Conservation (phyloP, 192 early-diverging fungal genomes). For the Coemansia biformis region DNA sequence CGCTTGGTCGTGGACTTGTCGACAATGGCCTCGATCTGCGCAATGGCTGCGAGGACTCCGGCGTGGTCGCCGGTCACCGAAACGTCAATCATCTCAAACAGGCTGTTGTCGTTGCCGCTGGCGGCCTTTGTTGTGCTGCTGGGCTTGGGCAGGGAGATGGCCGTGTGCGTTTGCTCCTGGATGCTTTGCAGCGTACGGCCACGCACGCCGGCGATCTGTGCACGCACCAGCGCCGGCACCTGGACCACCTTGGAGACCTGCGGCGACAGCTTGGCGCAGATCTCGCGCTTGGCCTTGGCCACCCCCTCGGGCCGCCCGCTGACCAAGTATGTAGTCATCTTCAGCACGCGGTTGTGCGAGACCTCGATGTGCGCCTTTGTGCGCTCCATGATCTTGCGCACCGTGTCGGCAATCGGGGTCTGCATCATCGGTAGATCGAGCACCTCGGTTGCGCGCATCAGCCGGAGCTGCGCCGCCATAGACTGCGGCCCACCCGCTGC, state of each 20-base stretch:
- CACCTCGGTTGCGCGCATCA: constrained; percentile 54
- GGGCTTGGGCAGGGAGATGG: constrained; percentile 61
- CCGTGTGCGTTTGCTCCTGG: constrained; percentile 65
- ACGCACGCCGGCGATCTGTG: constrained; percentile 76
- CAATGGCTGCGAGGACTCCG: constrained; percentile 77
- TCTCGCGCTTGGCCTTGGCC: constrained; percentile 69
- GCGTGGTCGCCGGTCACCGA: constrained; percentile 79
- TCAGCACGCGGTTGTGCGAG: constrained; percentile 65
- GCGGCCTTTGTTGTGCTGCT: constrained; percentile 12
- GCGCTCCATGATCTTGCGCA: constrained; percentile 57
- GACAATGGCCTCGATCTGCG: constrained; percentile 77
- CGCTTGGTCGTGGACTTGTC: constrained; percentile 69
- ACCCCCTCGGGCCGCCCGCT: constrained; percentile 76
- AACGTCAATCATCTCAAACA: constrained; percentile 53
- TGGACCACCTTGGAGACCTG: constrained; percentile 57
- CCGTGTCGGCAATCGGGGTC: constrained; percentile 51
- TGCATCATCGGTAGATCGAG: constrained; percentile 47
- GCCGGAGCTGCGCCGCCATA: constrained; percentile 31
- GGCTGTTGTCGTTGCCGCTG: constrained; percentile 53
- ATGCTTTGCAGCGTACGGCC: constrained; percentile 75
- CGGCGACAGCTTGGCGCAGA: constrained; percentile 64
- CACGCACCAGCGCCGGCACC: constrained; percentile 76
- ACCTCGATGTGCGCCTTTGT: constrained; percentile 79
- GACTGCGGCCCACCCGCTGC: constrained; percentile 26
- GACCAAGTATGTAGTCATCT: constrained; percentile 77